Evolutionary conservation across 164 flowering plant species (phyloP).

Genomic region (Cinnamomum chago): DNA sequence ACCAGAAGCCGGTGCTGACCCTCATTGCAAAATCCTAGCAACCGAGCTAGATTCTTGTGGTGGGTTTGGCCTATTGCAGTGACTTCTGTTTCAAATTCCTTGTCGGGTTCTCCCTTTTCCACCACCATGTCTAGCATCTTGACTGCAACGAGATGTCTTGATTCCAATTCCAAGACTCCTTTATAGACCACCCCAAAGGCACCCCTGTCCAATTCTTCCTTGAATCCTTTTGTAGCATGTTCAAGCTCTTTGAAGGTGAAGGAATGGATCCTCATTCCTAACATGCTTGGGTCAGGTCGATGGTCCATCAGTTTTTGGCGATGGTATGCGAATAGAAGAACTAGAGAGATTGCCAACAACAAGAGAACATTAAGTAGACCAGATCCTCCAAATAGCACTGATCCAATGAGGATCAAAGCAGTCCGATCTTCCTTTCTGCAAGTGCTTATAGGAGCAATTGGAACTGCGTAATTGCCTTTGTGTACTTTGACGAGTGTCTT

Average conservation of each 20-base stretch:
- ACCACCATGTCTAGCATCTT: conserved; percentile 21
- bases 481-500: conserved; percentile 27
- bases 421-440: conserved; percentile 2
- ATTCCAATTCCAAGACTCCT: conserved; percentile 5
- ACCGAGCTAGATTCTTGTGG: conserved; percentile 25
- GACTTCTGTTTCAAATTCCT: conserved; percentile 28
- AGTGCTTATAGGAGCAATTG: not conserved
- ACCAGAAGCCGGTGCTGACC: conserved; percentile 31
- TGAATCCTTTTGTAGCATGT: conserved; percentile 20
- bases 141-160: conserved; percentile 8
- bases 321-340: not conserved
- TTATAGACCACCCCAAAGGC: conserved; percentile 25
- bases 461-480: not conserved
- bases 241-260: conserved; percentile 23
- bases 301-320: not conserved
- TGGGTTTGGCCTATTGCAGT: conserved; percentile 19
- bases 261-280: not conserved
- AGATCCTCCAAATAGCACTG: conserved; percentile 21
- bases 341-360: not conserved
- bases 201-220: conserved; percentile 26
- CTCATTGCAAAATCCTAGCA: conserved; percentile 28
- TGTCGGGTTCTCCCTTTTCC: conserved; percentile 10
- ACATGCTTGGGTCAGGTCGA: not conserved
- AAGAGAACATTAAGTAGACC: conserved; percentile 13
- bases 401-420: conserved; percentile 7